Evolutionary conservation across 176 grass and related monocot species (phyloP).

Genomic region (Bothriochloa decipiens): DNA sequence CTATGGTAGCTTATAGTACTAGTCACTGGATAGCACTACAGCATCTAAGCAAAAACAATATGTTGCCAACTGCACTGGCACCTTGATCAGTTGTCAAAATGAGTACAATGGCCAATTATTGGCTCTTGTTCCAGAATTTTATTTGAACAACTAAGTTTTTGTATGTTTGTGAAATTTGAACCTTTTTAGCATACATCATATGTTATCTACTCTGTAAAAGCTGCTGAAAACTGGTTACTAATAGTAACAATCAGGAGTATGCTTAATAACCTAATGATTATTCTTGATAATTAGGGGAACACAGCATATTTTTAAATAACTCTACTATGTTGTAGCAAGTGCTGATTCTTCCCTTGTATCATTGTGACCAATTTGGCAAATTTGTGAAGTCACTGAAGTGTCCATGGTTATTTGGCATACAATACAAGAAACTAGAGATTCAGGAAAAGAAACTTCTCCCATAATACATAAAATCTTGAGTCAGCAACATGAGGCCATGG

Average conservation of each 20-base stretch:
- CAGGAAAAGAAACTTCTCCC: neutral
- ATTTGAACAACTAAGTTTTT: neutral
- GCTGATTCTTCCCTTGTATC: neutral
- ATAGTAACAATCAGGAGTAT: neutral
- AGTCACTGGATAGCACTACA: neutral
- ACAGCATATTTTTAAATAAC: neutral
- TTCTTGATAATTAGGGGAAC: neutral
- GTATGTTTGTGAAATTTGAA: neutral
- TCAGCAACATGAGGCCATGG: neutral
- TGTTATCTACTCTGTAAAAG: neutral
- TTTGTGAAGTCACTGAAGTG: neutral
- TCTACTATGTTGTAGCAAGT: neutral
- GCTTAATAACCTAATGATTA: neutral
- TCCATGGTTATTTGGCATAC: neutral
- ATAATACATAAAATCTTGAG: neutral
- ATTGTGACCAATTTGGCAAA: neutral
- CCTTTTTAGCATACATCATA: neutral
- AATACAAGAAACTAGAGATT: neutral
- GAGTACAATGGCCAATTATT: too few relatives aligned
- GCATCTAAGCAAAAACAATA: neutral
- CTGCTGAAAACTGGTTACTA: neutral
- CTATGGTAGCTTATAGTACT: neutral
- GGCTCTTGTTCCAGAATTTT: neutral
- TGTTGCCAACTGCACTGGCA: neutral
- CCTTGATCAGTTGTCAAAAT: neutral